A percentile compares a stretch with the other conserved stretches of the same genome.
Conservation (phyloP, 768 basidiomycete species). For the Punctularia strigosozonata region DNA sequence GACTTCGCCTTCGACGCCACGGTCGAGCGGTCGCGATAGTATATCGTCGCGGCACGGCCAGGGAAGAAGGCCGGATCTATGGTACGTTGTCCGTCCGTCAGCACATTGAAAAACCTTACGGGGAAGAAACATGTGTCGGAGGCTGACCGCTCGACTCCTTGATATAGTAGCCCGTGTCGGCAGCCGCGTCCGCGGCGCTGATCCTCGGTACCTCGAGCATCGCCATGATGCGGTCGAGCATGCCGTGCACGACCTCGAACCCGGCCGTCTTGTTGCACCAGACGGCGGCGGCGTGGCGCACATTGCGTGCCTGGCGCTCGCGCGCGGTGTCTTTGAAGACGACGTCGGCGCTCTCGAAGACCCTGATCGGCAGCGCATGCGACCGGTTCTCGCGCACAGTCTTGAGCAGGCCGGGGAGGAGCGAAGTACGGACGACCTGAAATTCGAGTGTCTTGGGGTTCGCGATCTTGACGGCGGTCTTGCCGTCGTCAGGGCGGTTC, state of each 20-base stretch:
- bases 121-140: neutral
- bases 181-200: constrained; percentile 37
- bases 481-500: constrained; percentile 75
- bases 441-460: constrained; percentile 98
- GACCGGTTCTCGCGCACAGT: constrained; percentile 94
- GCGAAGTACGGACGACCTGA: constrained; percentile 93
- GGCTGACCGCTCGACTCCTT: constrained; percentile 64
- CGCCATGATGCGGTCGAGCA: constrained; percentile 91
- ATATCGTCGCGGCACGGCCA: constrained; percentile 86
- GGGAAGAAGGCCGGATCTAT: constrained; percentile 92
- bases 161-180: constrained; percentile 81
- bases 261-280: constrained; percentile 97
- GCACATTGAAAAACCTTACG: neutral
- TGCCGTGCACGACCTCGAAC: constrained; percentile 92
- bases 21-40: constrained; percentile 46
- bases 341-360: constrained; percentile 92
- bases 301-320: constrained; percentile 83
- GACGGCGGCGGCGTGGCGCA: constrained; percentile 77
- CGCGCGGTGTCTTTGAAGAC: constrained; percentile 72
- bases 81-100: neutral
- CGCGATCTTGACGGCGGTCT: constrained; percentile 78
- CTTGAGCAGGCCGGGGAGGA: constrained; percentile 92
- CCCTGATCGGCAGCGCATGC: constrained; percentile 80
- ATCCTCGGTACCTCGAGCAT: constrained; percentile 89
- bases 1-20: constrained; percentile 27